A percentile compares a stretch with the other conserved stretches of the same genome.
Evolutionary conservation across 2,329 filamentous ascomycete genomes (phyloP).

Genomic region (Beauveria medogensis): DNA sequence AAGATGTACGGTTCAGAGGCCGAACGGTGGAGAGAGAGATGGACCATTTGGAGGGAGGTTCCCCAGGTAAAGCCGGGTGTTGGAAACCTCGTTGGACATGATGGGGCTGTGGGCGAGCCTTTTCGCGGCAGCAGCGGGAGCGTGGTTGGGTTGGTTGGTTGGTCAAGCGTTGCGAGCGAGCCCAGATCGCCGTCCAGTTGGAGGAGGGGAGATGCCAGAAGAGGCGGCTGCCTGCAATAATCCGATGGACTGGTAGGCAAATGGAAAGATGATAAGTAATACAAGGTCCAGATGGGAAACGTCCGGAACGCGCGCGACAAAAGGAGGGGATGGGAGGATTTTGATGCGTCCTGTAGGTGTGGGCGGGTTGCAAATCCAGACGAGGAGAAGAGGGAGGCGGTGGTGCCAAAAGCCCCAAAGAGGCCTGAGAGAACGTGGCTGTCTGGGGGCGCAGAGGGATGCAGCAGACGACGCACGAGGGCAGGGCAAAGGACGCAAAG

Average conservation of each 20-base stretch:
- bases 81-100: conserved; percentile 77
- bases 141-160: neutral
- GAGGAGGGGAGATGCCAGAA: neutral
- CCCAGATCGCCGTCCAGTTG: neutral
- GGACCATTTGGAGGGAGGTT: conserved; percentile 94
- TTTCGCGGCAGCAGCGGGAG: neutral
- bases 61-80: conserved; percentile 92
- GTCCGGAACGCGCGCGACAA: conserved; percentile 10
- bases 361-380: conserved; percentile 5
- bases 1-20: neutral
- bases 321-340: conserved; percentile 12
- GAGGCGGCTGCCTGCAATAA: neutral
- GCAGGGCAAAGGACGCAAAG: neutral
- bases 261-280: conserved; percentile 10
- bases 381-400: neutral
- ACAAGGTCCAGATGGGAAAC: neutral
- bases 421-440: neutral
- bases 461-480: neutral
- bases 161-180: neutral
- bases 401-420: neutral
- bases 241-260: conserved; percentile 4
- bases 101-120: conserved; percentile 23
- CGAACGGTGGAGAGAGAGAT: conserved; percentile 16
- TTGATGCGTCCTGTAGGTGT: conserved; percentile 1
- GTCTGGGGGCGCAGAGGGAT: neutral